Percentiles rank a stretch among this genome's conserved stretches.
phyloP scores from a whole-genome alignment of 140 eudicot genomes.

The Oenanthe javanica region DNA sequence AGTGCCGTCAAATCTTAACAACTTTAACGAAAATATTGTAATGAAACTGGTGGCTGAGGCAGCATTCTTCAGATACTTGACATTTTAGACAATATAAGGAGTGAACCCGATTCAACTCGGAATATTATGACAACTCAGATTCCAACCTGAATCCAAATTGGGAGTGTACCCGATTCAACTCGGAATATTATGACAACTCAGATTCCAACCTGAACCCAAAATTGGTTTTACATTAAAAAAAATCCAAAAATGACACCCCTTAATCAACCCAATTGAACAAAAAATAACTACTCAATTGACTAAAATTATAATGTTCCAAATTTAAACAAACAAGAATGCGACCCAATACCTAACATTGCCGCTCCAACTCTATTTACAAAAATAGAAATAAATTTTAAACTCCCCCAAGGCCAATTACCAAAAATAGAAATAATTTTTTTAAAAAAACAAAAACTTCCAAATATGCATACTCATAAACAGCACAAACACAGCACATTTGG shows the following conservation, averaged over 20 bases:
- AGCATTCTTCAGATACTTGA: not conserved
- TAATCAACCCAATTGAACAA: not conserved
- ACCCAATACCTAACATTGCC: too few relatives aligned
- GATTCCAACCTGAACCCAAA: not conserved
- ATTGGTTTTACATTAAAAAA: too few relatives aligned
- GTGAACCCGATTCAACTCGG: not conserved
- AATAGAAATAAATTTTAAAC: too few relatives aligned
- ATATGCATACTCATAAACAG: not conserved
- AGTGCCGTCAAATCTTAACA: not conserved
- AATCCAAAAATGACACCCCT: not conserved
- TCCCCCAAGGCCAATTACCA: too few relatives aligned
- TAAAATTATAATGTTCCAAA: too few relatives aligned
- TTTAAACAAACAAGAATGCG: not conserved
- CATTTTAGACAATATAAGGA: not conserved
- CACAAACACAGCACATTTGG: not conserved
- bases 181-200: not conserved
- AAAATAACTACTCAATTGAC: too few relatives aligned
- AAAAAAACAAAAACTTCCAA: too few relatives aligned
- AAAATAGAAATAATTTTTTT: too few relatives aligned
- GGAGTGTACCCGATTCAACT: not conserved
- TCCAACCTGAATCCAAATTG: not conserved
- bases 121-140: not conserved
- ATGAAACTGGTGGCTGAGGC: not conserved
- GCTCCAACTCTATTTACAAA: too few relatives aligned
- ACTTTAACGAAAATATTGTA: not conserved